These are phyloP conservation scores for Aspergillus jensenii DNA, from an alignment of 2,329 filamentous ascomycete genomes.

Conservation along the genomic window DNA sequence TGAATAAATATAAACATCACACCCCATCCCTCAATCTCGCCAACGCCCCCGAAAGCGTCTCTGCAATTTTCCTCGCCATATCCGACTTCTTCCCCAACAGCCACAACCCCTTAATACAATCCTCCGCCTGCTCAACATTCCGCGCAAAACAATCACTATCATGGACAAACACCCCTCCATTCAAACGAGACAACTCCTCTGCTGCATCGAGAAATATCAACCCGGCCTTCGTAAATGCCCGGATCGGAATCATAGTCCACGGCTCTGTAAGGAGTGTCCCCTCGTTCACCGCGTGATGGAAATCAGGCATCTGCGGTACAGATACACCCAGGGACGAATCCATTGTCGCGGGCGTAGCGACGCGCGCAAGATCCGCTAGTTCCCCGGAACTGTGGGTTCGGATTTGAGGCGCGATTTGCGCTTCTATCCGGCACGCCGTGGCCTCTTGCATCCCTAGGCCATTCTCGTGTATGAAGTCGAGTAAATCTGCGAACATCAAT, in stretches of 20 bases:
- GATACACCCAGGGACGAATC: background rate
- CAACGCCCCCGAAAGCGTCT: background rate
- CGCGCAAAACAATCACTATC: background rate
- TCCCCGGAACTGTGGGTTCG: background rate
- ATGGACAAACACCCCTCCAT: background rate
- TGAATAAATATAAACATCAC: background rate
- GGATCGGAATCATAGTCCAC: background rate
- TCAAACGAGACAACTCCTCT: background rate
- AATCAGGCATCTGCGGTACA: background rate
- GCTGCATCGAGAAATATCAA: background rate
- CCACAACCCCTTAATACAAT: background rate
- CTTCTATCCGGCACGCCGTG: rapidly evolving
- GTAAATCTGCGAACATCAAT: background rate
- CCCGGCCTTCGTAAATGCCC: background rate
- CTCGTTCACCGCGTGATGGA: background rate
- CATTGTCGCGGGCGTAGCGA: background rate
- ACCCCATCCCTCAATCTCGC: background rate
- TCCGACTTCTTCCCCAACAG: background rate
- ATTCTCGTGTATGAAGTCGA: background rate
- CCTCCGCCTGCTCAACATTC: background rate
- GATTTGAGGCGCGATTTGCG: background rate
- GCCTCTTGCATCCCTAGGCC: background rate
- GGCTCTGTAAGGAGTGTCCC: background rate
- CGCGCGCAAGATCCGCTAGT: background rate
- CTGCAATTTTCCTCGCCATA: background rate